Evolutionary conservation across 345 rosid genomes (phyloP).

Genomic region (Bruguiera sexangula): DNA sequence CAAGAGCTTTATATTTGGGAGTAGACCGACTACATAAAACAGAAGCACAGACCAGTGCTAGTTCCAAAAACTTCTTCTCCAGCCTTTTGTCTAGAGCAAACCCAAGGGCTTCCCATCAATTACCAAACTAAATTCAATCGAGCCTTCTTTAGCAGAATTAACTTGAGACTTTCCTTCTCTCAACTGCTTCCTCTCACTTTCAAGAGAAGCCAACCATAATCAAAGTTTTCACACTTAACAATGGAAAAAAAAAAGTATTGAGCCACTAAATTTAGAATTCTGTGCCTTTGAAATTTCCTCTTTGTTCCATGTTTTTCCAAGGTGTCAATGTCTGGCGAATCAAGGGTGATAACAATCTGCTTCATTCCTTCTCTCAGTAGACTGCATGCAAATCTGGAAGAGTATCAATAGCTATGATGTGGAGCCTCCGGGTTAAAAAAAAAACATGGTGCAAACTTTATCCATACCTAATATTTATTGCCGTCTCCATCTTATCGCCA

Average conservation of each 20-base stretch:
- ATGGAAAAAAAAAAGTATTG: neutral
- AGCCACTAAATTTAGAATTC: slow-evolving; percentile 4
- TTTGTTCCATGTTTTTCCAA: slow-evolving; percentile 60
- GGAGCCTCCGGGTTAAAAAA: neutral
- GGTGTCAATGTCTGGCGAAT: slow-evolving; percentile 52
- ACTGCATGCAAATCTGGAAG: slow-evolving; percentile 70
- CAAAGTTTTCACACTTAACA: slow-evolving; percentile 16
- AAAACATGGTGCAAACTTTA: slow-evolving; percentile 5
- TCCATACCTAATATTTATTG: slow-evolving; percentile 76
- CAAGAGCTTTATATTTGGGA: slow-evolving; percentile 91
- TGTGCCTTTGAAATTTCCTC: slow-evolving; percentile 51
- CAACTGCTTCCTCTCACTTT: slow-evolving; percentile 50
- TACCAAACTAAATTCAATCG: slow-evolving; percentile 50
- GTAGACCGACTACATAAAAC: slow-evolving; percentile 89
- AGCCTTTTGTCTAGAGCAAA: slow-evolving; percentile 47
- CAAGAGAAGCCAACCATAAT: slow-evolving; percentile 49
- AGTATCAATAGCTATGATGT: slow-evolving; percentile 11
- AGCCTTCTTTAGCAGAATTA: slow-evolving; percentile 24
- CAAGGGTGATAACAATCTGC: slow-evolving; percentile 58
- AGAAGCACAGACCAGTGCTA: slow-evolving; percentile 58
- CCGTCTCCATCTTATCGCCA: slow-evolving; percentile 89
- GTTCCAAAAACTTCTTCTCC: slow-evolving; percentile 51
- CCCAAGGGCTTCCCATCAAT: slow-evolving; percentile 82
- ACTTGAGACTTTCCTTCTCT: slow-evolving; percentile 35
- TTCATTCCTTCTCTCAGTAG: slow-evolving; percentile 71